Base-by-base conservation (phyloP, 306 rosid genomes). In the Sechiopsis laciniata region DNA sequence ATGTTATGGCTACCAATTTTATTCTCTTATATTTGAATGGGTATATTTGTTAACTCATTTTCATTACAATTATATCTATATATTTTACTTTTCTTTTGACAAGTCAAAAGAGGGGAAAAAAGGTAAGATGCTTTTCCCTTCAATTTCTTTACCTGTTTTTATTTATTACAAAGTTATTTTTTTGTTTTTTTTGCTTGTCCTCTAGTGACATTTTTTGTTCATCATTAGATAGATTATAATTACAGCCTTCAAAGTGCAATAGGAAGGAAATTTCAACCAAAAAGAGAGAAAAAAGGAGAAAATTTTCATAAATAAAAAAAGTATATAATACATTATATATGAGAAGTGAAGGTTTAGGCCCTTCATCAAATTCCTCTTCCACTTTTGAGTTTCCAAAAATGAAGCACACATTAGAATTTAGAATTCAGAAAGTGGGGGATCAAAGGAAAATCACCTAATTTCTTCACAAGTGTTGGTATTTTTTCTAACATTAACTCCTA, bases 121-220 rank as follows among this genome's bases (percentile, higher is more conserved):
- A 48, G 32, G 9, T 3, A 51, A 69, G 74, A 69, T 69, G 74
- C 74, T 69, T 51, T 37, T 69, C 37, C 59, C 58, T 69, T 20
- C 29, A 13, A 48, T 69, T 69, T 68, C 35, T 46, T 68, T 68
- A 37, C 8, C 4, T 10, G 10, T 15, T 65, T 65, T 42, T 42
- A 4, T 22, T 37, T 9, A 17, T 4, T 42, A 5, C 19, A 40
- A 17, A 4, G 53, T 17, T 40, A 0, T 0, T 37, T 37, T 37
- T 32, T 26, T 26, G 1, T 1, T 26, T 26, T 32, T 32, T 32
- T 1, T 32, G 4, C 5, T 32, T 32, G 5, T 32, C 3, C 26
- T 64, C 16, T 64, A 17, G 53, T 35, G 69, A 0, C 29, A 32
- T 8, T 42, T 65, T 42, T 65, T 20, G 9, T 50, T 40, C 67